Evolutionary conservation across 306 rosid species (phyloP).

Genomic region (Trifolium pratense): DNA sequence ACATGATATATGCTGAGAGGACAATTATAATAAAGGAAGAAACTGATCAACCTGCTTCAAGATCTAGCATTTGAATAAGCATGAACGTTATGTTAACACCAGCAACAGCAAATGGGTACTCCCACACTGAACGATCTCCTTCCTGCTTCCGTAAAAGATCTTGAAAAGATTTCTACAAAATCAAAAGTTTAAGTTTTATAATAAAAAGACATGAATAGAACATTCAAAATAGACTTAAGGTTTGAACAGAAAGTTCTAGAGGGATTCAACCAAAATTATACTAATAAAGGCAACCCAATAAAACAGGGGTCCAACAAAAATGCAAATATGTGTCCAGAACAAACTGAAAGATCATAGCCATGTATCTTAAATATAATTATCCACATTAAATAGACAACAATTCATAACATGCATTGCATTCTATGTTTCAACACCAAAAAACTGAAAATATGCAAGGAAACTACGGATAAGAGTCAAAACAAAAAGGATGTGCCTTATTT

Average conservation of each 20-base stretch:
- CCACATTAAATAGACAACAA: conserved; percentile 15
- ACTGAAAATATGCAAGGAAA: conserved; percentile 20
- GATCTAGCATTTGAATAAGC: conserved; percentile 99
- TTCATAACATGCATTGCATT: conserved; percentile 6
- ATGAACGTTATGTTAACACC: conserved; percentile 98
- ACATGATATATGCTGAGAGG: conserved; percentile 27
- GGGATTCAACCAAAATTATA: conserved; percentile 23
- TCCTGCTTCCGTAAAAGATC: conserved; percentile 95
- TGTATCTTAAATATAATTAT: neutral
- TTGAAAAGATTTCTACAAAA: conserved; percentile 90
- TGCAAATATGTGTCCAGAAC: conserved; percentile 9
- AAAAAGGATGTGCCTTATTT: conserved; percentile 11
- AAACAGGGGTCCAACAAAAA: conserved; percentile 1
- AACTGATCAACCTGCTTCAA: conserved; percentile 83
- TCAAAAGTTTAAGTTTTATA: conserved; percentile 38
- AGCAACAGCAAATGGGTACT: conserved; percentile 99
- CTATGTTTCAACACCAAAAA: conserved; percentile 7
- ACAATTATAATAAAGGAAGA: conserved; percentile 23
- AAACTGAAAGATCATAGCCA: conserved; percentile 15
- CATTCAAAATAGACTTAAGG: conserved; percentile 26
- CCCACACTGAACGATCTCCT: conserved; percentile 98
- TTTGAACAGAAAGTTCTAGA: neutral
- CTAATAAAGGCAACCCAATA: conserved; percentile 9
- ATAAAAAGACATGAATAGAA: conserved; percentile 23
- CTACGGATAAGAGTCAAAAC: conserved; percentile 17